phyloP scores from a whole-genome alignment of 1,284 basidiomycete species.

The Volvariella volvacea region DNA sequence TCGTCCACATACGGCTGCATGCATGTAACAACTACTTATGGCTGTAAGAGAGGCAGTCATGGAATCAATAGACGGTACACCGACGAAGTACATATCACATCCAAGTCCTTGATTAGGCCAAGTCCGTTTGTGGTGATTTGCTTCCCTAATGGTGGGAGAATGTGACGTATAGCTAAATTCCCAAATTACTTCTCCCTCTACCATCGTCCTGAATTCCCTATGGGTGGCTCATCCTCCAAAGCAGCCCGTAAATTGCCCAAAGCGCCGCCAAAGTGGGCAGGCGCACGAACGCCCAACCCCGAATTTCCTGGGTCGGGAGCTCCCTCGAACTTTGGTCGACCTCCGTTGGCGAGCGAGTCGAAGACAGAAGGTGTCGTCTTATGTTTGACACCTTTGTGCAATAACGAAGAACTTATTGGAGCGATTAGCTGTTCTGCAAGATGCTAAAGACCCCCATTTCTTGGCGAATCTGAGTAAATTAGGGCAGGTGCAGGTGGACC shows the following conservation, averaged over 20 bases:
- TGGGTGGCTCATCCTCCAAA: constrained; percentile 72
- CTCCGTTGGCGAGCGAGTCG: constrained; percentile 40
- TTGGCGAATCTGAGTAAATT: constrained; percentile 63
- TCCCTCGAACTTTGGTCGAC: constrained; percentile 11
- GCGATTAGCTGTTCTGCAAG: constrained; percentile 52
- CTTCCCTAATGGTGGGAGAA: no score
- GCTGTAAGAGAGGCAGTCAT: no score
- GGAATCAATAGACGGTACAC: no score
- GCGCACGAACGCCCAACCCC: constrained; percentile 33
- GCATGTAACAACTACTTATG: neutral
- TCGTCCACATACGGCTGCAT: neutral
- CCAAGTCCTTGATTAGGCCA: no score
- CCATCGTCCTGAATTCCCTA: constrained; percentile 20
- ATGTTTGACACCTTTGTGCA: no score
- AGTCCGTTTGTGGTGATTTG: no score
- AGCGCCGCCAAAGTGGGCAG: constrained; percentile 44
- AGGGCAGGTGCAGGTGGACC: constrained; percentile 70
- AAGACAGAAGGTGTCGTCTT: constrained; percentile 52
- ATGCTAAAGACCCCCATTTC: constrained; percentile 73
- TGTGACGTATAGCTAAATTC: neutral
- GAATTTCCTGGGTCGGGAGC: constrained; percentile 11
- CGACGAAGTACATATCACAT: no score
- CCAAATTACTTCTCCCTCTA: neutral
- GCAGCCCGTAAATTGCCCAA: constrained; percentile 57
- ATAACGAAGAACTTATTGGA: neutral